Conservation (phyloP, 164 flowering plant species). For the Houttuynia cordata region DNA sequence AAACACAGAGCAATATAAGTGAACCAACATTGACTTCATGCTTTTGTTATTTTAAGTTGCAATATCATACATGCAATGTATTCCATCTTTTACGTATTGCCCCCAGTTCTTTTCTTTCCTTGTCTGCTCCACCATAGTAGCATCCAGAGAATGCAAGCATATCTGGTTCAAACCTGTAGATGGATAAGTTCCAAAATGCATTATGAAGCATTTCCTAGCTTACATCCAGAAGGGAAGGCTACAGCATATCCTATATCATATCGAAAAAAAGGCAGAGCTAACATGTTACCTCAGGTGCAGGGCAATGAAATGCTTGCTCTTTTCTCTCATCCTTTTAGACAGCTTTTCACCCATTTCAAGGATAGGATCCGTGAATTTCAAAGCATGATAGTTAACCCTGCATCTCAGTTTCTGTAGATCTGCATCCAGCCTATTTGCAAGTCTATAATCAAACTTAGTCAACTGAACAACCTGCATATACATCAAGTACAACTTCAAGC, state of each 20-base stretch:
- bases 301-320: conserved; percentile 65
- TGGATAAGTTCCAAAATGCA: background rate
- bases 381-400: conserved; percentile 80
- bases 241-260: background rate
- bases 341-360: conserved; percentile 38
- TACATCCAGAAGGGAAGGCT: background rate
- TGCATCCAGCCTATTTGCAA: conserved; percentile 57
- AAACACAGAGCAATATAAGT: too few species aligned
- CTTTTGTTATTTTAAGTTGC: background rate
- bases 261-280: too few species aligned
- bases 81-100: conserved; percentile 92
- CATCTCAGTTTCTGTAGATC: conserved; percentile 85
- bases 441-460: conserved; percentile 78
- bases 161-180: conserved; percentile 89
- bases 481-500: background rate
- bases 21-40: background rate
- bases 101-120: conserved; percentile 70
- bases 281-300: conserved; percentile 62
- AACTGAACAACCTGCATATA: conserved; percentile 62
- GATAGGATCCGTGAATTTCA: conserved; percentile 61
- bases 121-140: conserved; percentile 95
- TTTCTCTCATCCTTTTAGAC: conserved; percentile 57
- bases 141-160: conserved; percentile 99
- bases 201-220: background rate
- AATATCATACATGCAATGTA: conserved; percentile 72